These are phyloP conservation scores for Alternaria gansuensis DNA, from an alignment of 2,329 filamentous ascomycete genomes.

Conservation along the genomic window DNA sequence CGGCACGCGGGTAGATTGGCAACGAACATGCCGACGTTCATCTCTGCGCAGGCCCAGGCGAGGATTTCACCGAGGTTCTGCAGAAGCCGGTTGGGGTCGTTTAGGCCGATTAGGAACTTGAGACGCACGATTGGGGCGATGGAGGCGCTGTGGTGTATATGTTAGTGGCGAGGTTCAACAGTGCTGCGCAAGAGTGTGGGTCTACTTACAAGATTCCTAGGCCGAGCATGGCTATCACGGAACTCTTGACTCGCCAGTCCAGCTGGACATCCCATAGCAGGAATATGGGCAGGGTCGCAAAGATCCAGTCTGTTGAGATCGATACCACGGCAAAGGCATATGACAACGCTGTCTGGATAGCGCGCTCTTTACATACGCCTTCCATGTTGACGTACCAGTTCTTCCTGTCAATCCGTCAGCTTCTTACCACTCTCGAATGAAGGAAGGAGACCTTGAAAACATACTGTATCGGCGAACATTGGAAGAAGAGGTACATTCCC, in stretches of 20 bases:
- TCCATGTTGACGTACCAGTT: conserved; percentile 9
- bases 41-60: conserved; percentile 17
- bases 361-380: conserved; percentile 10
- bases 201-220: conserved; percentile 15
- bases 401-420: conserved; percentile 1
- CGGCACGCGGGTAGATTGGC: conserved; percentile 19
- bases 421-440: neutral
- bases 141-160: conserved; percentile 1
- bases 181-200: neutral
- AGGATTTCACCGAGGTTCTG: conserved; percentile 15
- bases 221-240: conserved; percentile 16
- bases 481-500: conserved; percentile 16
- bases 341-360: conserved; percentile 12
- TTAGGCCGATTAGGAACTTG: conserved; percentile 16
- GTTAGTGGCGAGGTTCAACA: too few relatives aligned
- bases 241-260: conserved; percentile 18
- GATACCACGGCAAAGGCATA: conserved; percentile 17
- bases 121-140: conserved; percentile 19
- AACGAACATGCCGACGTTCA: conserved; percentile 22
- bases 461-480: conserved; percentile 15
- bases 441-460: neutral
- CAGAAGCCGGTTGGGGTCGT: conserved; percentile 10
- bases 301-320: conserved; percentile 17
- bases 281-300: conserved; percentile 17
- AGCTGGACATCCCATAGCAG: conserved; percentile 17